Conservation (phyloP, 768 basidiomycete species). For the Amanita polypyramis region DNA sequence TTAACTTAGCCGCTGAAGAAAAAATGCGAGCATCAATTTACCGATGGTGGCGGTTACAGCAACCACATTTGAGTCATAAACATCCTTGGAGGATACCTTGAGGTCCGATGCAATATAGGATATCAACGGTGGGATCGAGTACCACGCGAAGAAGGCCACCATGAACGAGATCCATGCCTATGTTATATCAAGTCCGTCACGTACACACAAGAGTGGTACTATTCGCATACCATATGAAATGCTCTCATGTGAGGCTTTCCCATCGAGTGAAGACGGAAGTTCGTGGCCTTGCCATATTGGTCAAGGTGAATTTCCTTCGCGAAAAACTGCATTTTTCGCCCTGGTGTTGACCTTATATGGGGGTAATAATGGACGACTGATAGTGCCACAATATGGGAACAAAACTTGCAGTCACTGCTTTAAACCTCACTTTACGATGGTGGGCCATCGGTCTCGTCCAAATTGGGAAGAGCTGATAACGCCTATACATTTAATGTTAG, state of each 20-base stretch:
- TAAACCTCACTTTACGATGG: too few relatives aligned
- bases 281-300: conserved; percentile 3
- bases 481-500: neutral
- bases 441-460: too few relatives aligned
- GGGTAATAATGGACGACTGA: neutral
- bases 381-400: neutral
- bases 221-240: neutral
- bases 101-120: conserved; percentile 1
- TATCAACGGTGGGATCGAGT: conserved; percentile 4
- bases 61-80: conserved; percentile 3
- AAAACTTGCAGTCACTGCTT: too few relatives aligned
- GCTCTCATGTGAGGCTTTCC: conserved; percentile 2
- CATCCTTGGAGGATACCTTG: neutral
- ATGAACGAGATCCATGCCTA: conserved; percentile 4
- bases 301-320: neutral
- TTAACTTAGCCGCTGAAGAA: neutral
- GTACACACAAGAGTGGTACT: too few relatives aligned
- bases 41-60: conserved; percentile 2
- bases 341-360: neutral
- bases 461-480: neutral
- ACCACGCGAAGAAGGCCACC: conserved; percentile 3
- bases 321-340: conserved; percentile 1
- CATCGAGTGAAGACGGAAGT: neutral
- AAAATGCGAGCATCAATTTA: neutral
- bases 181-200: neutral